Percentiles rank a stretch among this genome's conserved stretches.
Evolutionary conservation across 805 yeast species (phyloP).

Genomic region (Danielia reshetovae): DNA sequence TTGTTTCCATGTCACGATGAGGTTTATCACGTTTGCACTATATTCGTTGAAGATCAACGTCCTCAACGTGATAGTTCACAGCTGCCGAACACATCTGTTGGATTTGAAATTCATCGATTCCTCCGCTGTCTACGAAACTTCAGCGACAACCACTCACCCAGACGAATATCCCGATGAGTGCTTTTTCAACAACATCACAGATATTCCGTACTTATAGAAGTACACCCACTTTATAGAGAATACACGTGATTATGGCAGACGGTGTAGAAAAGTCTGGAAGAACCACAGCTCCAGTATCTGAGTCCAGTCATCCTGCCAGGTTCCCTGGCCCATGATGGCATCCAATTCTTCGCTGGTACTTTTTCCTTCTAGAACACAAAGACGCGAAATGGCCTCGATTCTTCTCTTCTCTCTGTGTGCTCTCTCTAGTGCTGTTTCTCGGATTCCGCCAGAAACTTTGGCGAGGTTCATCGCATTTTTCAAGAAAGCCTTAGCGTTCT

Average conservation of each 20-base stretch:
- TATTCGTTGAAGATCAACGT: conserved; percentile 37
- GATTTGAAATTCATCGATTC: conserved; percentile 31
- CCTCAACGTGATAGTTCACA: conserved; percentile 31
- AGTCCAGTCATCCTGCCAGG: conserved; percentile 30
- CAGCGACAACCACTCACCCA: conserved; percentile 22
- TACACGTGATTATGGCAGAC: neutral
- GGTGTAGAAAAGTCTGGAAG: conserved; percentile 10
- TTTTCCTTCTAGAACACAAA: conserved; percentile 37
- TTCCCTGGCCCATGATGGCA: conserved; percentile 24
- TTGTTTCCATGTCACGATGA: too few relatives aligned
- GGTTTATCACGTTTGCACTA: conserved; percentile 27
- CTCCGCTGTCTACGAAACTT: conserved; percentile 24
- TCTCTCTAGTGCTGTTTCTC: conserved; percentile 46
- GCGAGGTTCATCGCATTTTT: conserved; percentile 45
- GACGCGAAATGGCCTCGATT: conserved; percentile 42
- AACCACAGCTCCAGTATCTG: conserved; percentile 23
- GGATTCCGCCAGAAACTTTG: conserved; percentile 46
- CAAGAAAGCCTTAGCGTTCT: conserved; percentile 40
- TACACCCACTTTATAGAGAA: neutral
- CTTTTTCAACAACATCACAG: conserved; percentile 28
- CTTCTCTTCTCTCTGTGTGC: conserved; percentile 37
- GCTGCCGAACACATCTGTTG: conserved; percentile 30
- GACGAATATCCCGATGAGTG: conserved; percentile 24
- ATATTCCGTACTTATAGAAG: conserved; percentile 17
- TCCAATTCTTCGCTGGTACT: conserved; percentile 24